phyloP scores from a whole-genome alignment of 768 basidiomycete genomes.

The Russula griseocarnosa region DNA sequence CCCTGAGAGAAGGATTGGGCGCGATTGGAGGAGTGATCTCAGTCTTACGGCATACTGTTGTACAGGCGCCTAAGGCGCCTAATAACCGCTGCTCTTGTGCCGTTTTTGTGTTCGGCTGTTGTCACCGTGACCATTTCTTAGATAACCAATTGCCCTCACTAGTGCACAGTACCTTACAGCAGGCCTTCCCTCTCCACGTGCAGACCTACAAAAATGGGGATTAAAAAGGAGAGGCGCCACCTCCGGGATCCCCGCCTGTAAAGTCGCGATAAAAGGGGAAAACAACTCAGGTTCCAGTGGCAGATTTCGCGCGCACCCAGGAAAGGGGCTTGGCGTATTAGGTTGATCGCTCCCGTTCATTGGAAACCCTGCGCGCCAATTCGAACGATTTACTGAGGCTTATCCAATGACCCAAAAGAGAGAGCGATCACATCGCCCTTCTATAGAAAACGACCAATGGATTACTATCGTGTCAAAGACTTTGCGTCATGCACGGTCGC shows the following conservation, averaged over 20 bases:
- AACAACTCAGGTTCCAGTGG: not conserved
- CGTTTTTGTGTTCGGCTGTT: constrained; percentile 6
- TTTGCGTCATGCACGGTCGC: not conserved
- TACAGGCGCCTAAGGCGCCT: too few relatives aligned
- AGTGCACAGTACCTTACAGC: not conserved
- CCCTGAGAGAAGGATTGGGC: too few relatives aligned
- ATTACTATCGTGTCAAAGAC: not conserved
- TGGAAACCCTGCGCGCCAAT: too few relatives aligned
- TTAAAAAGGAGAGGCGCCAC: not conserved
- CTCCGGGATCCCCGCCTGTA: not conserved
- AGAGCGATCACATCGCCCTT: constrained; percentile 7
- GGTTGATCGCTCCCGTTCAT: not conserved
- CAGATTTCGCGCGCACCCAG: not conserved
- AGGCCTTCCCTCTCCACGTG: not conserved
- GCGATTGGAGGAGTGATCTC: too few relatives aligned
- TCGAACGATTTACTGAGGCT: not conserved
- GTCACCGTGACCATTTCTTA: constrained; percentile 1
- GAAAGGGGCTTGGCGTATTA: not conserved
- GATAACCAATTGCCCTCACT: not conserved
- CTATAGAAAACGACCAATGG: not conserved
- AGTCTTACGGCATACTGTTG: too few relatives aligned
- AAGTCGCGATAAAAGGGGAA: not conserved
- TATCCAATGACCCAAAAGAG: not conserved
- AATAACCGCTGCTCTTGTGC: not conserved
- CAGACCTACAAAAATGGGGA: not conserved